phyloP scores from a whole-genome alignment of 208 protist species.

The Crithidia acanthocephali region DNA sequence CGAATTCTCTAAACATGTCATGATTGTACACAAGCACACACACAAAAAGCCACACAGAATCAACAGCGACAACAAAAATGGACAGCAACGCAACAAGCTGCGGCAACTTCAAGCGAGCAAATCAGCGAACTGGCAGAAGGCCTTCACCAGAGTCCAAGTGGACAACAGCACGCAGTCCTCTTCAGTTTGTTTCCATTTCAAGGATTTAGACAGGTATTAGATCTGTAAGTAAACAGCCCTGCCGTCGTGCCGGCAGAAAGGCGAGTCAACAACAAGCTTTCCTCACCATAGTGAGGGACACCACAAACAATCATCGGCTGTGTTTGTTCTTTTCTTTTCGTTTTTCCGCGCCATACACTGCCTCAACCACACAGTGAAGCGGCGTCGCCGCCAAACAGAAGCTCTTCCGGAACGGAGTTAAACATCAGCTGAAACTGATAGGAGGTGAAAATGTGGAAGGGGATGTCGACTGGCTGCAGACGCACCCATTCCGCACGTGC shows the following conservation, averaged over 20 bases:
- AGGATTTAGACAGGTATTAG: neutral
- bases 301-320: neutral
- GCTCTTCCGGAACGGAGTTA: slow-evolving; percentile 65
- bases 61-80: too few species aligned
- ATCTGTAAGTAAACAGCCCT: slow-evolving; percentile 11
- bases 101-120: too few species aligned
- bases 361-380: slow-evolving; percentile 69
- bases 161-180: neutral
- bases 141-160: too few species aligned
- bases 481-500: slow-evolving; percentile 90
- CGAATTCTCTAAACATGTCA: too few species aligned
- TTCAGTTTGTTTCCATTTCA: too few species aligned
- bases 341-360: too few species aligned
- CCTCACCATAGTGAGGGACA: neutral
- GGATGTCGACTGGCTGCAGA: slow-evolving; percentile 86
- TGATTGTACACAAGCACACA: too few species aligned
- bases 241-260: neutral
- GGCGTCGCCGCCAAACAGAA: slow-evolving; percentile 82
- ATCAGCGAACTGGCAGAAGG: too few species aligned
- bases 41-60: too few species aligned
- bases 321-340: neutral
- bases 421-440: slow-evolving; percentile 89
- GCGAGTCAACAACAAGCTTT: neutral
- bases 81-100: too few species aligned
- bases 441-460: slow-evolving; percentile 77